Conservation (phyloP, 139 green algal genomes). For the Axilococcus clingmanii region DNA sequence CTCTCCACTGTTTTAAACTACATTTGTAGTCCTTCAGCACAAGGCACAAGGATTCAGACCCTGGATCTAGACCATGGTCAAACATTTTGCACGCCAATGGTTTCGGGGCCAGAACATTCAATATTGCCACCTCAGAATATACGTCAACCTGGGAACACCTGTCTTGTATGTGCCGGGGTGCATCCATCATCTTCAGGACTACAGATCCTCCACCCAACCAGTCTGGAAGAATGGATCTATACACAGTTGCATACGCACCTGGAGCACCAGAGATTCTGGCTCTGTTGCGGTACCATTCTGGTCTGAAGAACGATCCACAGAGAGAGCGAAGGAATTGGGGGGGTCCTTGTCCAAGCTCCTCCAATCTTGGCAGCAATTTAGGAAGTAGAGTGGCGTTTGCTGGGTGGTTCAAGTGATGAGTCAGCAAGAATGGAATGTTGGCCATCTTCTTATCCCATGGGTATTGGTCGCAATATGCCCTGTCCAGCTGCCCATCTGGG, state of each 20-base stretch:
- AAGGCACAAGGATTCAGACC: slow-evolving; percentile 44
- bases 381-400: slow-evolving; percentile 18
- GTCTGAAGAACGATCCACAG: slow-evolving; percentile 33
- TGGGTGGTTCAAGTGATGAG: slow-evolving; percentile 35
- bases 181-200: slow-evolving; percentile 52
- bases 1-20: slow-evolving; percentile 55
- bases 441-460: slow-evolving; percentile 23
- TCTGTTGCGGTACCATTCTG: slow-evolving; percentile 23
- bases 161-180: slow-evolving; percentile 39
- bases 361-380: slow-evolving; percentile 18
- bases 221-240: slow-evolving; percentile 20
- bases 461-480: slow-evolving; percentile 25
- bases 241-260: slow-evolving; percentile 45
- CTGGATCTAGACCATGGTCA: slow-evolving; percentile 51
- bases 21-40: slow-evolving; percentile 59
- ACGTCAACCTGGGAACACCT: slow-evolving; percentile 49
- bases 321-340: slow-evolving; percentile 45
- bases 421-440: slow-evolving; percentile 41
- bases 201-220: slow-evolving; percentile 13
- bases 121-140: slow-evolving; percentile 57
- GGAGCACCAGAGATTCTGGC: slow-evolving; percentile 29
- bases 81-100: slow-evolving; percentile 41
- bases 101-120: slow-evolving; percentile 33
- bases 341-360: slow-evolving; percentile 5
- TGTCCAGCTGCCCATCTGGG: slow-evolving; percentile 26